Percentiles rank a stretch among this genome's conserved stretches.
phyloP scores from a whole-genome alignment of 768 basidiomycete genomes.

The Lentinus tigrinus region DNA sequence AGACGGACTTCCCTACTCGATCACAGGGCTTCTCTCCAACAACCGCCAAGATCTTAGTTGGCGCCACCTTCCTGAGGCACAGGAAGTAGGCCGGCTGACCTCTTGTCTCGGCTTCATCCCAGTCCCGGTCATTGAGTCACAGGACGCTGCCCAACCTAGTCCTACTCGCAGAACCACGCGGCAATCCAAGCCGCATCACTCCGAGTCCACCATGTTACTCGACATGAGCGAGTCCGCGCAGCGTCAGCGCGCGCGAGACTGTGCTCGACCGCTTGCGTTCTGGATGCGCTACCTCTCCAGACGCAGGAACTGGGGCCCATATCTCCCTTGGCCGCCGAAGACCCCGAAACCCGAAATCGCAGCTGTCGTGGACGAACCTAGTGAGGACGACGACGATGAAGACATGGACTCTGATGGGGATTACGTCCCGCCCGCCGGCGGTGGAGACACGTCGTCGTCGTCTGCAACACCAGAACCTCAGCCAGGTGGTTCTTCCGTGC shows the following conservation, averaged over 20 bases:
- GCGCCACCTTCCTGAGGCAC: constrained; percentile 24
- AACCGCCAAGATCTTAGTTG: not conserved
- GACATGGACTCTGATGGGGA: constrained; percentile 12
- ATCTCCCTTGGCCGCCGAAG: not conserved
- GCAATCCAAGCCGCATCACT: not conserved
- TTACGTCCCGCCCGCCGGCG: constrained; percentile 7
- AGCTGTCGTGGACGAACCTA: not conserved
- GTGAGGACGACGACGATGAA: not conserved
- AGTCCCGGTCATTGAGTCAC: not conserved
- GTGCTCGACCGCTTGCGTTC: constrained; percentile 16
- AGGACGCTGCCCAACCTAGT: too few relatives aligned
- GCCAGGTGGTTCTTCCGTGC: not conserved
- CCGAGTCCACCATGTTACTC: too few relatives aligned
- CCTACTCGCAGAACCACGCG: not conserved
- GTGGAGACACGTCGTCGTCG: not conserved
- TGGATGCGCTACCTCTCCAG: constrained; percentile 20
- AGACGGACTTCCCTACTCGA: constrained; percentile 24
- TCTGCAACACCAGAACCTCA: not conserved
- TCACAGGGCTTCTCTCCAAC: constrained; percentile 20
- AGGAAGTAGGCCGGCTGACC: constrained; percentile 40
- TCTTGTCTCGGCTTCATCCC: constrained; percentile 42
- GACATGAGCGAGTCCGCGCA: constrained; percentile 14
- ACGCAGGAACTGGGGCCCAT: constrained; percentile 24
- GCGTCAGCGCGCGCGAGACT: not conserved
- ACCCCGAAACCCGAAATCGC: not conserved